phyloP scores from a whole-genome alignment of 371 early-diverging fungal genomes.

The Mucor velutinosus region DNA sequence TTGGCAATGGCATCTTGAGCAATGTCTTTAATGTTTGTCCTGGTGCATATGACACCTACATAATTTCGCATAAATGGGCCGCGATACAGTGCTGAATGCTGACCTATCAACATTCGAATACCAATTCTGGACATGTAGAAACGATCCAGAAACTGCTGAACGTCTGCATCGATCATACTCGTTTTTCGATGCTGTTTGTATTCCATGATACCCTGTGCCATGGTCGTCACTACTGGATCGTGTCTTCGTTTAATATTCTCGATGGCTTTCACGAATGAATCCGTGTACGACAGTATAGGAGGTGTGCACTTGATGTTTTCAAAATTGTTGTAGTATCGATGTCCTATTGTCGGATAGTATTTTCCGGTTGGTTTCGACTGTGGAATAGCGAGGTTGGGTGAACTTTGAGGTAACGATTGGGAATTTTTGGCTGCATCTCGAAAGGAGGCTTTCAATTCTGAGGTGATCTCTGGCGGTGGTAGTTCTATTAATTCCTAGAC shows the following conservation, averaged over 20 bases:
- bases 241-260: constrained; percentile 92
- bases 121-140: constrained; percentile 98
- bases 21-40: constrained; percentile 79
- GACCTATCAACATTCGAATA: constrained; percentile 92
- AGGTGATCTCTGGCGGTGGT: constrained; percentile 63
- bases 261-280: constrained; percentile 81
- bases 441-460: constrained; percentile 35
- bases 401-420: constrained; percentile 51
- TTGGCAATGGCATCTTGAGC: constrained; percentile 92
- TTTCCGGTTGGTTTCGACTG: constrained; percentile 9
- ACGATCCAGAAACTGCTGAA: constrained; percentile 93
- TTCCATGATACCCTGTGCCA: constrained; percentile 94
- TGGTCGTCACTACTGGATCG: constrained; percentile 91
- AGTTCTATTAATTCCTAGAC: constrained; percentile 73
- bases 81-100: constrained; percentile 79
- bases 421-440: constrained; percentile 21
- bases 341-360: constrained; percentile 31
- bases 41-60: constrained; percentile 95
- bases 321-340: constrained; percentile 64
- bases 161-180: constrained; percentile 71
- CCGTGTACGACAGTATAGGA: constrained; percentile 77
- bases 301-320: constrained; percentile 67
- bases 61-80: constrained; percentile 71
- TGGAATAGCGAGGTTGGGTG: constrained; percentile 58
- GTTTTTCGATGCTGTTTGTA: constrained; percentile 75